These are phyloP conservation scores for Xylaria cubensis DNA, from an alignment of 495 filamentous ascomycete species.

Conservation along the genomic window DNA sequence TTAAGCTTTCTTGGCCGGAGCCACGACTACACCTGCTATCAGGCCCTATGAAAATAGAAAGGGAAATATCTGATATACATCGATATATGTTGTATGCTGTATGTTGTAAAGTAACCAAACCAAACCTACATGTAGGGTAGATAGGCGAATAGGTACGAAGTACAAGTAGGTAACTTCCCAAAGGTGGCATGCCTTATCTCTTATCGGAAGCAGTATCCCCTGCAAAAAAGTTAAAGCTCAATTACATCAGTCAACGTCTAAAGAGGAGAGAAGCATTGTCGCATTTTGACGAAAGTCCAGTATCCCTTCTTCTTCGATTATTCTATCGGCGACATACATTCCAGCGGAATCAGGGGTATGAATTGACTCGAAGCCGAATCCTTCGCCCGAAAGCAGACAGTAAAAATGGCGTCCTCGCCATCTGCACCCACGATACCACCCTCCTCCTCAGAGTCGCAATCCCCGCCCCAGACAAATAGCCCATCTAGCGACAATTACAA, in stretches of 20 bases:
- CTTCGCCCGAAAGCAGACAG: not conserved
- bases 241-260: not conserved
- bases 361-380: not conserved
- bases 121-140: too few species aligned
- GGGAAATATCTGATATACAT: not conserved
- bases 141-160: too few species aligned
- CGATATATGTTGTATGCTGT: not conserved
- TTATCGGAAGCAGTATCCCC: constrained; percentile 16
- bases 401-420: constrained; percentile 20
- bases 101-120: too few species aligned
- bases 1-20: not conserved
- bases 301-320: too few species aligned
- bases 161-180: too few species aligned
- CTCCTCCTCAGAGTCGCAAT: constrained; percentile 19
- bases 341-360: not conserved
- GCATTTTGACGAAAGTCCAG: not conserved
- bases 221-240: constrained; percentile 14
- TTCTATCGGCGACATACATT: not conserved
- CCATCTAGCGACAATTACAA: constrained; percentile 13
- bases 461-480: constrained; percentile 14
- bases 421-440: constrained; percentile 22
- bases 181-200: constrained; percentile 15
- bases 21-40: not conserved
- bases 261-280: not conserved
- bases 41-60: not conserved